A percentile compares a stretch with the other conserved stretches of the same genome.
phyloP scores from a whole-genome alignment of 345 rosid species.

The Euphorbia pulcherrima region DNA sequence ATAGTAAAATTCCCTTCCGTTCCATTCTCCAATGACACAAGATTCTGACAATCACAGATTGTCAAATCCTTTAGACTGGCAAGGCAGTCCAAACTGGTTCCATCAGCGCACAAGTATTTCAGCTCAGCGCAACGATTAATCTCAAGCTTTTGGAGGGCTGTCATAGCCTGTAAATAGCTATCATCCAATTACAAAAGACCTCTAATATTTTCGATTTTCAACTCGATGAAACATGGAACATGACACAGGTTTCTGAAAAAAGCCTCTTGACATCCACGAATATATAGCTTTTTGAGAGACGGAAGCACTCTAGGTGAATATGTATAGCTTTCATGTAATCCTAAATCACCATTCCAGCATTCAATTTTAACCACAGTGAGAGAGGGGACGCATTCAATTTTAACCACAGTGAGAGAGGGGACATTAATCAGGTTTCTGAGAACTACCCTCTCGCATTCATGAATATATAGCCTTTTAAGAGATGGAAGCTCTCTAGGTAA shows the following conservation, averaged over 20 bases:
- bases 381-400: neutral
- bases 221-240: no score
- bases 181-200: neutral
- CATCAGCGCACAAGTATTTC: neutral
- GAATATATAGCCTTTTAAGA: neutral
- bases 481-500: slow-evolving; percentile 4
- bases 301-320: no score
- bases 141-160: neutral
- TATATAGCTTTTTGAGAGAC: no score
- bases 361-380: no score
- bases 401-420: neutral
- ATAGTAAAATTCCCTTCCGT: slow-evolving; percentile 9
- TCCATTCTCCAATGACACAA: slow-evolving; percentile 1
- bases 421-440: neutral
- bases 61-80: neutral
- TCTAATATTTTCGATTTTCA: no score
- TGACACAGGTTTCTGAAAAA: no score
- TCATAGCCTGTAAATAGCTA: neutral
- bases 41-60: neutral
- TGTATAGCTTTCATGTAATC: no score
- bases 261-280: no score
- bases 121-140: neutral
- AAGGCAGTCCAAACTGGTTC: neutral
- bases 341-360: no score
- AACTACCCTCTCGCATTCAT: neutral